Base-by-base conservation (phyloP, 345 rosid genomes). In the Populus nigra region DNA sequence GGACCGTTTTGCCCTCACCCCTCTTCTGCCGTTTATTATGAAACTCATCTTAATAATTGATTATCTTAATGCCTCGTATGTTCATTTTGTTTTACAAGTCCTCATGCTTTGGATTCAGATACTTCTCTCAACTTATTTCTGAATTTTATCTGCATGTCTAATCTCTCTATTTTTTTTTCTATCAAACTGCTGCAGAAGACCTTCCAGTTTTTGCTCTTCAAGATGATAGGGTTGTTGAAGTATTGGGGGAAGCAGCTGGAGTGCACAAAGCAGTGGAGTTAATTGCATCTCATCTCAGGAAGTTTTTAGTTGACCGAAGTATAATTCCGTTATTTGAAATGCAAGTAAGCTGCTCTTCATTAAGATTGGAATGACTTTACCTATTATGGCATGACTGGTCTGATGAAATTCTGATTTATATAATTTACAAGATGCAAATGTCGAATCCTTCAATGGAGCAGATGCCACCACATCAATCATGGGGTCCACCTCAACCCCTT, bases 181-280 rank as follows among this genome's bases (percentile, higher is more conserved):
- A 69, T 45, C 45, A 65, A 80, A 67, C 78, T 83, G 72, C 65
- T 89, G 87, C 90, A 96, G 98, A 96, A 78, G 97, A 91, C 66
- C 91, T 96, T 65, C 99, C 99, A 31, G 87, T 89, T 74, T 94
- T 96, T 86, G 91, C 99, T 43, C 98, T 96, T 82, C 98, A 91
- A 89, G 98, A 96, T 80, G 99, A 96, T 87, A 87, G 98, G 88
- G 97, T 92, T 81, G 97, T 96, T 68, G 98, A 94, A 90, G 91
- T 96, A 35, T 85, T 91, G 63, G 99, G 99, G 73, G 98, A 94
- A 41, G 78, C 93, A 78, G 71, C 88, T 80, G 89, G 91, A 49
- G 98, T 96, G 81, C 98, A 96, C 79, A 94, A 88, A 86, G 94
- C 91, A 43, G 80, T 96, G 82, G 98, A 96, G 90, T 88, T 96